These are phyloP conservation scores for Apophysomyces variabilis DNA, from an alignment of 371 early-diverging fungal genomes.

Conservation along the genomic window DNA sequence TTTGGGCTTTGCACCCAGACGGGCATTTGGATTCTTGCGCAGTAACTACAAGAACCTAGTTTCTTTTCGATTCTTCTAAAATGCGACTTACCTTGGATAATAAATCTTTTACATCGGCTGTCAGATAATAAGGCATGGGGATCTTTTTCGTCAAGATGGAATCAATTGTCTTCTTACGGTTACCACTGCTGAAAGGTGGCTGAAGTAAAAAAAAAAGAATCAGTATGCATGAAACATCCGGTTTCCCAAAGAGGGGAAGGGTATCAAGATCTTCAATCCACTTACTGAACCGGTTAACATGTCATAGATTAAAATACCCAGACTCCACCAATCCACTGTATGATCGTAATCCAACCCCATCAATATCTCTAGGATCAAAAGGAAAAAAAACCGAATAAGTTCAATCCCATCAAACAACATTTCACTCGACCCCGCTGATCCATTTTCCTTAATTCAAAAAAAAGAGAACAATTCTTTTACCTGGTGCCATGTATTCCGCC, in stretches of 20 bases:
- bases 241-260: no score
- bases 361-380: conserved; percentile 74
- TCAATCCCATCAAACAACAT: no score
- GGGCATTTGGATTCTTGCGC: conserved; percentile 72
- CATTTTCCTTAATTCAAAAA: neutral
- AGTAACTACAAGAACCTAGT: conserved; percentile 53
- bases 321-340: conserved; percentile 94
- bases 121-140: conserved; percentile 72
- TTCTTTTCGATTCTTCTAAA: neutral
- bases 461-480: conserved; percentile 16
- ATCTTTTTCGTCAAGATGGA: conserved; percentile 79
- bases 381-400: conserved; percentile 12
- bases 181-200: conserved; percentile 81
- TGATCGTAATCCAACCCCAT: conserved; percentile 84
- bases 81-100: conserved; percentile 39
- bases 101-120: conserved; percentile 68
- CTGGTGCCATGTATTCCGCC: conserved; percentile 78
- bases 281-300: conserved; percentile 80
- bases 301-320: conserved; percentile 91
- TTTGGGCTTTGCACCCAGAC: conserved; percentile 70
- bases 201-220: conserved; percentile 10
- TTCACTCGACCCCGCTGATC: neutral
- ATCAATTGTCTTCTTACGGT: conserved; percentile 79
- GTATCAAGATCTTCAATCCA: neutral
- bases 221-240: no score